These are phyloP conservation scores for Sporopachydermia quercuum DNA, from an alignment of 805 yeast genomes.

Conservation along the genomic window DNA sequence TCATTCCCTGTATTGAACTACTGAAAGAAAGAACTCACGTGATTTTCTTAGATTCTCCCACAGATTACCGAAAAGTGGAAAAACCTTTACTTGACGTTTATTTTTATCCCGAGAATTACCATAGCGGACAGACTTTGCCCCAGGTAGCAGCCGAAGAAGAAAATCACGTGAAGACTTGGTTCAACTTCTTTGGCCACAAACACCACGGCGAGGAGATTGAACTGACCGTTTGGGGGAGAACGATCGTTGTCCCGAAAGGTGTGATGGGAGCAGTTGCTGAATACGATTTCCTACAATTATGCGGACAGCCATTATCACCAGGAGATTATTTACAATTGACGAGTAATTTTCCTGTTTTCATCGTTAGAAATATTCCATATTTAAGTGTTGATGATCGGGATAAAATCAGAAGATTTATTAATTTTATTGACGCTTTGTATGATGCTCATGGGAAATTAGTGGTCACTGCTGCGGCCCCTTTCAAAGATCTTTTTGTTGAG, in stretches of 20 bases:
- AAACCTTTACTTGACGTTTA: constrained; percentile 73
- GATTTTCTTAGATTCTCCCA: constrained; percentile 72
- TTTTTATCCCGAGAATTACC: constrained; percentile 43
- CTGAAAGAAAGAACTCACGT: constrained; percentile 65
- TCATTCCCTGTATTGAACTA: constrained; percentile 80
- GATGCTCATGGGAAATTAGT: constrained; percentile 82
- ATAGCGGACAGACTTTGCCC: constrained; percentile 35
- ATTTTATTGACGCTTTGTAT: constrained; percentile 89
- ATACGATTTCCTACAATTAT: constrained; percentile 72
- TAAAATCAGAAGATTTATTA: constrained; percentile 79
- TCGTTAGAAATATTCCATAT: constrained; percentile 88
- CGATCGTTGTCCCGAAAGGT: constrained; percentile 57
- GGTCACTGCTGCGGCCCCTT: constrained; percentile 78
- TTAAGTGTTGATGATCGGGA: constrained; percentile 68
- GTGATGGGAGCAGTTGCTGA: constrained; percentile 77
- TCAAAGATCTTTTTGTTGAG: constrained; percentile 74
- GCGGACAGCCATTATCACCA: constrained; percentile 80
- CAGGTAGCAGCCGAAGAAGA: constrained; percentile 35
- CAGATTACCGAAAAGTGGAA: constrained; percentile 83
- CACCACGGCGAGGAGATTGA: constrained; percentile 23
- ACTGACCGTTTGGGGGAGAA: constrained; percentile 78
- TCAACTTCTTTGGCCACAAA: constrained; percentile 54
- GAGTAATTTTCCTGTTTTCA: constrained; percentile 53
- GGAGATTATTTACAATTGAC: constrained; percentile 89
- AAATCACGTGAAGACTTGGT: constrained; percentile 67